Evolutionary conservation across 345 rosid genomes (phyloP), one percentile per base, ranked within the genome.

Genomic region (Citrus trifoliata): DNA sequence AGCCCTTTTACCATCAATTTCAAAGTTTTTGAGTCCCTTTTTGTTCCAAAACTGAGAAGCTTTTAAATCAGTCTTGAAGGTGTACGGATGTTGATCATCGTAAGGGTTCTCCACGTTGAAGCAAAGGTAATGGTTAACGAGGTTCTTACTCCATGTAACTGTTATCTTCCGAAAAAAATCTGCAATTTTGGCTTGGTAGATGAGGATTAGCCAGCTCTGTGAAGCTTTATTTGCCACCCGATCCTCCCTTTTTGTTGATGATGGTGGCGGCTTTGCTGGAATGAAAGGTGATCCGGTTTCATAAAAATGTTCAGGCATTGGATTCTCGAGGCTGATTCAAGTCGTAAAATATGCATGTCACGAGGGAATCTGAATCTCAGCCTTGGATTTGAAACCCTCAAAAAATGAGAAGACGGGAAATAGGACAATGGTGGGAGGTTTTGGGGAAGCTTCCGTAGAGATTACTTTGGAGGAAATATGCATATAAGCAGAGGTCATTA

Each of bases 1-100:
- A 19, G 90, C 85, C 64, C 83, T 78, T 24, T 67, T 66, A 0
- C 80, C 82, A 7, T 87, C 83, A 19, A 88, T 86, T 67, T 86
- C 88, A 28, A 93, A 61, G 64, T 85, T 89, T 75, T 91, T 93
- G n/a, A 93, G 86, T 78, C 97, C 97, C 60, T 91, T 93, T 33
- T 83, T 93, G 0, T 88, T 88, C 93, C 93, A 91, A 66, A 90
- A 90, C 16, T 91, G 92, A 84, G 91, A 88, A 18, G 89, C 80
- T 48, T 87, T 83, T 6, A 93, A 65, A 82, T 93, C 95, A 70
- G 90, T 88, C 87, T 89, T 89, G 79, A 89, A 86, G 18, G 73
- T 82, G 63, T 76, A 87, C 27, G 77, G 90, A 40, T 56, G 74
- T 51, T 84, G 48, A n/a, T 85, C 86, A 42, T 83, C 82, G 2